These are phyloP conservation scores for Alternaria alternata DNA, from an alignment of 2,329 filamentous ascomycete species.

Conservation along the genomic window DNA sequence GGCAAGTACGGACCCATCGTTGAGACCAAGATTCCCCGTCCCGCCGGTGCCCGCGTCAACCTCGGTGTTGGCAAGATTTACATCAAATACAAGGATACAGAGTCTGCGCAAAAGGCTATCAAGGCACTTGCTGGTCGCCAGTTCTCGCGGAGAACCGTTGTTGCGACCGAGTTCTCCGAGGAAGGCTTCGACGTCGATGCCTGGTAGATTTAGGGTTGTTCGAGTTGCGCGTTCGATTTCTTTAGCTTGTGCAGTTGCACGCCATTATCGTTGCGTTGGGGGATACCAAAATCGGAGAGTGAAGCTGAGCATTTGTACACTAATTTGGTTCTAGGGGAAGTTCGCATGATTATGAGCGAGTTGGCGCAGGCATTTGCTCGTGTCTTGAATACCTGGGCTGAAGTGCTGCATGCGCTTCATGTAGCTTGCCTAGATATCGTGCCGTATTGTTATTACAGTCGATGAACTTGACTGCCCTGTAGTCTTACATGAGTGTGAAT, in stretches of 20 bases:
- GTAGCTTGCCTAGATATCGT: slow-evolving; percentile 7
- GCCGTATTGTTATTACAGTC: not conserved
- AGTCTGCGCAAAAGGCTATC: slow-evolving; percentile 83
- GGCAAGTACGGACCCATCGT: slow-evolving; percentile 85
- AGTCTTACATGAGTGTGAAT: not conserved
- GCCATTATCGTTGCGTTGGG: slow-evolving; percentile 1
- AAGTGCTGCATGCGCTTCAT: not conserved
- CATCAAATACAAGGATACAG: slow-evolving; percentile 85
- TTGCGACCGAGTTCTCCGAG: slow-evolving; percentile 96
- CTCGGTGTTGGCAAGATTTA: slow-evolving; percentile 97
- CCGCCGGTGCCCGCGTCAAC: slow-evolving; percentile 81
- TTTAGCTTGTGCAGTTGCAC: slow-evolving; percentile 11
- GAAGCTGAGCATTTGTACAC: slow-evolving; percentile 13
- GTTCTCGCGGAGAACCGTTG: slow-evolving; percentile 94
- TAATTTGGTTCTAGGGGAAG: slow-evolving; percentile 14
- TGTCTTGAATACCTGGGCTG: slow-evolving; percentile 12
- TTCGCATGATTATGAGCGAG: slow-evolving; percentile 4
- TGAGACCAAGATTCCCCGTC: slow-evolving; percentile 92
- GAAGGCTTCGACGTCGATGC: slow-evolving; percentile 94
- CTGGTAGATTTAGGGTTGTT: slow-evolving; percentile 65
- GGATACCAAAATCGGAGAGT: slow-evolving; percentile 10
- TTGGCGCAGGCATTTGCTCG: slow-evolving; percentile 4
- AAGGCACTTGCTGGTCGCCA: slow-evolving; percentile 92
- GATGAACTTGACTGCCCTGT: not conserved
- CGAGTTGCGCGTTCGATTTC: slow-evolving; percentile 5